Evolutionary conservation across 176 grass and related monocot genomes (phyloP), one percentile per base, ranked within the genome.

Genomic region (Panicum miliaceum): DNA sequence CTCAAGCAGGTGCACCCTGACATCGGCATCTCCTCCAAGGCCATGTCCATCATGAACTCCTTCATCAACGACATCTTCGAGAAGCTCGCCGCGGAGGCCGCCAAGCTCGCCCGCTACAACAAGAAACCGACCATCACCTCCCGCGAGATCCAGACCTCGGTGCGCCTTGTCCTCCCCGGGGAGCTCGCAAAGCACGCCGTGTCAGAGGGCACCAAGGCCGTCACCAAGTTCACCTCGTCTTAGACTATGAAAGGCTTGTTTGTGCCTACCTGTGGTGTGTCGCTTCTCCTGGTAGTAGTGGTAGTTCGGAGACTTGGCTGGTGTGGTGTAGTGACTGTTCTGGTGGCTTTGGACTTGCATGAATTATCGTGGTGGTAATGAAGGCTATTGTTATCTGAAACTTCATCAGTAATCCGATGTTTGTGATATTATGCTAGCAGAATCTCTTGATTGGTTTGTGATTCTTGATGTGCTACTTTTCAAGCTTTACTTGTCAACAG

Each of bases 31-130:
- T 89, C 89, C n/a, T 86, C 89, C 90, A 94, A 94, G 92, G 90
- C 90, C 82, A 94, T 94, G 92, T 85, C 87, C 79, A 94, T 92
- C 87, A 94, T 94, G 92, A 94, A 94, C 78, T 94, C 92, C 64
- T 94, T 94, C 82, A 94, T 94, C 90, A 94, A 94, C 79, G 93
- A 94, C 63, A 94, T 94, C 85, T 94, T 94, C 51, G 92, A 94
- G 90, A 94, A 94, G 82, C 82, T 94, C 22, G 92, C 87, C 61
- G 78, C 9, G 0, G 92, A 94, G 90, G 38, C 90, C 12, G 80
- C 84, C 52, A 80, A 80, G 62, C 89, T 90, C 7, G 81, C 81
- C 0, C 32, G 81, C 12, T 90, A 90, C 84, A 90, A 90, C 89
- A 90, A 90, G 86, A 92, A 88, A 78, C 88, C 91, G n/a, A 90